Percentiles rank a stretch among this genome's conserved stretches.
phyloP scores from a whole-genome alignment of 2,329 filamentous ascomycete species.

The Botrytis tulipae region DNA sequence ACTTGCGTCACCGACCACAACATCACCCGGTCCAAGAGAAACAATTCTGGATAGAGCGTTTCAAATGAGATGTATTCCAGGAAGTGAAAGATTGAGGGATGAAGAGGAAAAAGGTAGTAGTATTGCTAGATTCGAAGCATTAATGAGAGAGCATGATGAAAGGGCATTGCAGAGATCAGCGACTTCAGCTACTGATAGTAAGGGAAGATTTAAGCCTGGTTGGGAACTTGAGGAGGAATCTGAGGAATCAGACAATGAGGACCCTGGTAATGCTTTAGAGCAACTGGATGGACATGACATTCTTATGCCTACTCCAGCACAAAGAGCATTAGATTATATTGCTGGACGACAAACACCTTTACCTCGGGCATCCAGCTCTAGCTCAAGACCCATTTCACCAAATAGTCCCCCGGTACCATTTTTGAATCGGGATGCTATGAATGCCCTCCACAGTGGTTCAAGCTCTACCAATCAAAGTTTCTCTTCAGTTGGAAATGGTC shows the following conservation, averaged over 20 bases:
- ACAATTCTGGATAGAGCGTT: conserved; percentile 68
- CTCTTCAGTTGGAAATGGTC: conserved; percentile 15
- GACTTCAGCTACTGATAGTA: conserved; percentile 15
- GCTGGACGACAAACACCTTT: conserved; percentile 33
- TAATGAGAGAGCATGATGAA: conserved; percentile 61
- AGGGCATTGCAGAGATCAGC: conserved; percentile 38
- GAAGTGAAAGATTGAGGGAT: conserved; percentile 49
- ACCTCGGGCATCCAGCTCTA: background rate
- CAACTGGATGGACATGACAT: conserved; percentile 28
- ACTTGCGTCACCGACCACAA: conserved; percentile 37
- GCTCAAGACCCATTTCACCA: conserved; percentile 30
- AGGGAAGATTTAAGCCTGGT: conserved; percentile 30
- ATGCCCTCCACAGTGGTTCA: conserved; percentile 31
- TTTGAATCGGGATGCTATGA: conserved; percentile 36
- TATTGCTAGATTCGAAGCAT: conserved; percentile 61
- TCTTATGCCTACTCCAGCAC: conserved; percentile 36
- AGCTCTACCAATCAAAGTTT: conserved; percentile 17
- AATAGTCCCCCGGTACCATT: conserved; percentile 33
- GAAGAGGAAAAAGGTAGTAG: conserved; percentile 65
- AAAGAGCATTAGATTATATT: conserved; percentile 39
- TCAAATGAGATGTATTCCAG: conserved; percentile 61
- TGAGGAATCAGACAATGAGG: conserved; percentile 41
- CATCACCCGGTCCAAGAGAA: conserved; percentile 53
- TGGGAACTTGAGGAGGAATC: conserved; percentile 39
- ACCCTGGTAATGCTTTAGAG: conserved; percentile 40